Evolutionary conservation across 768 basidiomycete genomes (phyloP).

Genomic region (Wakefieldia striispora): DNA sequence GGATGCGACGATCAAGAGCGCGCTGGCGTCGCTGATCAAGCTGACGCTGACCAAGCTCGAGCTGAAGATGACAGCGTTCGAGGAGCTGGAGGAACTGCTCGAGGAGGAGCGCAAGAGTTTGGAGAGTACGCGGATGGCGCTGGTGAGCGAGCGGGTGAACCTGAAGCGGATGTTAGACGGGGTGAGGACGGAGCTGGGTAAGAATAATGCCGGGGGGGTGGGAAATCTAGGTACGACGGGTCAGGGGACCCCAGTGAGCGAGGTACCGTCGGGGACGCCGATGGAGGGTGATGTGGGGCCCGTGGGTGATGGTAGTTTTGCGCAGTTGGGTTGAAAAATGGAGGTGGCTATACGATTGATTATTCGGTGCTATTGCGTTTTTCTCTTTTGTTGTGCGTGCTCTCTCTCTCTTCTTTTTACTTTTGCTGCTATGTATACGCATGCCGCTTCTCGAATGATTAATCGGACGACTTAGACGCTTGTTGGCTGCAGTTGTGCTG

Average conservation of each 20-base stretch:
- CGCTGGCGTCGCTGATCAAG: constrained; percentile 83
- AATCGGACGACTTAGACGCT: neutral
- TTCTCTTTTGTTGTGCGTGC: neutral
- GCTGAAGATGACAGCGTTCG: constrained; percentile 92
- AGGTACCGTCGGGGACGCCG: constrained; percentile 45
- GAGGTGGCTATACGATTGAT: constrained; percentile 21
- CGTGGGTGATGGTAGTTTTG: constrained; percentile 50
- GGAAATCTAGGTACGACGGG: constrained; percentile 53
- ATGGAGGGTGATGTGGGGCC: constrained; percentile 57
- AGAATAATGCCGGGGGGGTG: constrained; percentile 32
- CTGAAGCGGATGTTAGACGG: constrained; percentile 71
- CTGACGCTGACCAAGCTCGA: constrained; percentile 86
- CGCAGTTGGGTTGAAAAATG: constrained; percentile 42
- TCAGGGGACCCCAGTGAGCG: constrained; percentile 56
- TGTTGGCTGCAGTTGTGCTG: no score
- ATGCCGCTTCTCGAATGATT: neutral
- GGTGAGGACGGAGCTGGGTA: constrained; percentile 62
- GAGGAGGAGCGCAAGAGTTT: constrained; percentile 87
- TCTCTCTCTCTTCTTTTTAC: neutral
- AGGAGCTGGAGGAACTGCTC: constrained; percentile 86
- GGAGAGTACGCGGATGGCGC: constrained; percentile 75
- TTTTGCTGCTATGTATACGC: constrained; percentile 2
- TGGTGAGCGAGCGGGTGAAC: constrained; percentile 76
- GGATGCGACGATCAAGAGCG: constrained; percentile 72
- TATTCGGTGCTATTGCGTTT: constrained; percentile 27